phyloP scores from a whole-genome alignment of 371 early-diverging fungal species.

The Entomophthora muscae region DNA sequence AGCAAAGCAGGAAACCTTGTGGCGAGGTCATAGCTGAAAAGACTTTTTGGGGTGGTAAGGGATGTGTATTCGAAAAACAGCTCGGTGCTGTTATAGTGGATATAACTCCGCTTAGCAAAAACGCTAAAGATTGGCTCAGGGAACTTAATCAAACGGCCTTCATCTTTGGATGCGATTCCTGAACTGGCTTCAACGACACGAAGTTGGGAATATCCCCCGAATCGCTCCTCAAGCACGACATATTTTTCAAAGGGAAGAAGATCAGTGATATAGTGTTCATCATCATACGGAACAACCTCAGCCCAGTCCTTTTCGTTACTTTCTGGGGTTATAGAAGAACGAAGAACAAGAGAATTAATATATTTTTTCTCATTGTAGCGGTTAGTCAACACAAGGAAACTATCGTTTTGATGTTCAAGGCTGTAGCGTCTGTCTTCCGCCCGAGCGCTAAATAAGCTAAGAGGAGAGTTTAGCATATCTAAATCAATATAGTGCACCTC shows the following conservation, averaged over 20 bases:
- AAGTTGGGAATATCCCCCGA: constrained; percentile 35
- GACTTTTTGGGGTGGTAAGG: constrained; percentile 30
- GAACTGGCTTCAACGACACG: constrained; percentile 18
- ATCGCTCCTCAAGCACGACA: constrained; percentile 33
- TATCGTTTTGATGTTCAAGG: constrained; percentile 19
- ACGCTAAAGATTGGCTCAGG: constrained; percentile 32
- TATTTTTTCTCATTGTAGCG: constrained; percentile 16
- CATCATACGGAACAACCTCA: background rate
- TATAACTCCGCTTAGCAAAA: constrained; percentile 25
- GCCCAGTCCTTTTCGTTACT: constrained; percentile 16
- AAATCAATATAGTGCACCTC: constrained; percentile 29
- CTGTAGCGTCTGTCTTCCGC: constrained; percentile 25
- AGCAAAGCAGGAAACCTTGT: constrained; percentile 22
- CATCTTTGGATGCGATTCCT: background rate
- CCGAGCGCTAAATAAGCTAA: constrained; percentile 21
- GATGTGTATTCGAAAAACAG: constrained; percentile 28
- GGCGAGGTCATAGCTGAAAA: constrained; percentile 34
- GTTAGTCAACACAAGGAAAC: constrained; percentile 35
- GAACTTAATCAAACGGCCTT: constrained; percentile 23
- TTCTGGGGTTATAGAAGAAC: constrained; percentile 30
- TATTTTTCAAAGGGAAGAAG: constrained; percentile 7
- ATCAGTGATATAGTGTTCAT: background rate
- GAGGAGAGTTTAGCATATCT: constrained; percentile 12
- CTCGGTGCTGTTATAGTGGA: constrained; percentile 17
- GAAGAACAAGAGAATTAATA: constrained; percentile 28